Evolutionary conservation across 2,329 filamentous ascomycete species (phyloP).

Genomic region (Knufia petricola): DNA sequence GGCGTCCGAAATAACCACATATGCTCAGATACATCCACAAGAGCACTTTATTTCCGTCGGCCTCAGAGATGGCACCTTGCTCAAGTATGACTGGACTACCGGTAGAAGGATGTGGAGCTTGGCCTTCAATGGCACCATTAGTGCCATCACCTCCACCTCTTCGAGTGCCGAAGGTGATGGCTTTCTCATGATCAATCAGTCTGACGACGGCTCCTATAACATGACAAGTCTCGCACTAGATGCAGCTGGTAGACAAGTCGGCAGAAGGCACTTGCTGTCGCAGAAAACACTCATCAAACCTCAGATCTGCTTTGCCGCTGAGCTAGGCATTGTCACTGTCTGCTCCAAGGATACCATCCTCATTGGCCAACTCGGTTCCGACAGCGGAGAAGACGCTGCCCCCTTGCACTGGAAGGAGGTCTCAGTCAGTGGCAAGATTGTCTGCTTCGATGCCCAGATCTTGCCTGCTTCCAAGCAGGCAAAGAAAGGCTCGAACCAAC

Average conservation of each 20-base stretch:
- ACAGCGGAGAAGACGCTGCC: slow-evolving; percentile 25
- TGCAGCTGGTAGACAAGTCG: neutral
- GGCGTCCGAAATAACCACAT: slow-evolving; percentile 40
- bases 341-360: slow-evolving; percentile 42
- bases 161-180: slow-evolving; percentile 3
- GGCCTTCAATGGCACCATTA: slow-evolving; percentile 1
- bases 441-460: slow-evolving; percentile 47
- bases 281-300: slow-evolving; percentile 2
- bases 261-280: neutral
- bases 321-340: slow-evolving; percentile 30
- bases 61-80: slow-evolving; percentile 41
- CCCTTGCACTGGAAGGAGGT: slow-evolving; percentile 44
- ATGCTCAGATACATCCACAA: slow-evolving; percentile 25
- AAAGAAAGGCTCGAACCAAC: slow-evolving; percentile 24
- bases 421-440: slow-evolving; percentile 51
- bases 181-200: slow-evolving; percentile 1
- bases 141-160: slow-evolving; percentile 6
- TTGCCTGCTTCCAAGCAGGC: slow-evolving; percentile 11
- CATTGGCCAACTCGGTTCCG: slow-evolving; percentile 44
- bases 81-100: slow-evolving; percentile 50
- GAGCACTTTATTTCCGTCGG: slow-evolving; percentile 46
- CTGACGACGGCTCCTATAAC: neutral
- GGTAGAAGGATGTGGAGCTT: slow-evolving; percentile 25
- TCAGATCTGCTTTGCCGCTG: slow-evolving; percentile 12
- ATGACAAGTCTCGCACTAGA: slow-evolving; percentile 7